Base-by-base conservation (phyloP, 768 basidiomycete species). In the Collybia mongolica region DNA sequence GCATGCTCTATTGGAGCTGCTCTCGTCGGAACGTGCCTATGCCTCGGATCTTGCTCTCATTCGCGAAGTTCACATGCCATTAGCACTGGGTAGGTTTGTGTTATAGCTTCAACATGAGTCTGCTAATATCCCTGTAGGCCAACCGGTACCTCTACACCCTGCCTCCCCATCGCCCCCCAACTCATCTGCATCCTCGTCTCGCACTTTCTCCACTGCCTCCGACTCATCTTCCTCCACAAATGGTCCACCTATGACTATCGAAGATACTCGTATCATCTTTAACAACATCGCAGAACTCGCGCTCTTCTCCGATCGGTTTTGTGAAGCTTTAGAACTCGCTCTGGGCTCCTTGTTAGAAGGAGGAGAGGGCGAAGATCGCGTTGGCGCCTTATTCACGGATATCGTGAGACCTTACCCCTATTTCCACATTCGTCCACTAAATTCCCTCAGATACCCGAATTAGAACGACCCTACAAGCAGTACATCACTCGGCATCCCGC, bases 401-500 rank as follows among this genome's bases (percentile, higher is more conserved):
- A 77, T 79, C 56, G 89, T 89, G 60, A 59, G 86, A 77, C n/a
- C 15, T 48, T 51, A 15, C 44, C 23, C 48, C 39, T 32, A 51
- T 55, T 28, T 23, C 28, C 50, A 41, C 51, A 46, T 48, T 45
- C 55, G 46, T 29, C 39, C 17, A 40, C 28, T 46, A 35, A 52
- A 15, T 36, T 45, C 40, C 47, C 22, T 51, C 47, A 91, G 89
- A 81, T 86, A 39, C 81, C 89, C 20, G 75, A 76, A 32, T 70
- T 93, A 54, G 86, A 90, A 60, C 74, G 75, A 9, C 81, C 83
- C 14, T 93, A 91, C 64, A 89, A 82, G 64, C 72, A 77, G 14
- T 93, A 93, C 65, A 92, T 93, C 62, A 88, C 87, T 2, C 81
- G 82, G 44, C 91, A 93, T 60, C 80, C 88, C 0, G 75, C 77